phyloP scores from a whole-genome alignment of 805 yeast genomes.

The Yarrowia keelungensis region DNA sequence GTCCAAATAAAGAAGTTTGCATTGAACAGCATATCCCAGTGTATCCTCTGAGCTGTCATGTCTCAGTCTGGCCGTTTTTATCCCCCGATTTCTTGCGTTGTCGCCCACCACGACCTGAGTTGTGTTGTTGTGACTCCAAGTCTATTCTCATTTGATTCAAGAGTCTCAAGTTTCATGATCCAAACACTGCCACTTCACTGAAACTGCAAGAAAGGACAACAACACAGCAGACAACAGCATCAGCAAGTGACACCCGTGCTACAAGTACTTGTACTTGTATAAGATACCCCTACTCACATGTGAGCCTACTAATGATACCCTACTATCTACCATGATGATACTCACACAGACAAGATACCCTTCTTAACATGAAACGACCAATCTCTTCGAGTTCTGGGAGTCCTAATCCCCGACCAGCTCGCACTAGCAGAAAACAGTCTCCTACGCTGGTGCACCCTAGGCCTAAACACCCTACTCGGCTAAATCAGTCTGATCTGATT shows the following conservation, averaged over 20 bases:
- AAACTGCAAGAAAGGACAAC: not conserved
- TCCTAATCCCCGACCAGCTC: not conserved
- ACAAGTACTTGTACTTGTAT: too few species aligned
- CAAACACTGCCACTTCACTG: not conserved
- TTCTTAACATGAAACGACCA: not conserved
- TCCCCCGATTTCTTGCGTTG: not conserved
- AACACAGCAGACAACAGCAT: not conserved
- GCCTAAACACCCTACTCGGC: slow-evolving; percentile 1
- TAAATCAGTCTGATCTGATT: not conserved
- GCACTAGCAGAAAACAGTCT: not conserved
- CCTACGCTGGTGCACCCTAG: slow-evolving; percentile 2
- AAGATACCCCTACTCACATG: too few species aligned
- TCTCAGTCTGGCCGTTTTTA: too few species aligned
- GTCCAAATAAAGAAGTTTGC: too few species aligned
- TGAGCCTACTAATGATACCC: not conserved
- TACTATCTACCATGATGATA: not conserved
- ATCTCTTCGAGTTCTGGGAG: not conserved
- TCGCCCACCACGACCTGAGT: not conserved
- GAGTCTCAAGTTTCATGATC: not conserved
- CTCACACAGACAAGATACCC: not conserved
- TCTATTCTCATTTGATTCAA: not conserved
- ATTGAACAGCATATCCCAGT: too few species aligned
- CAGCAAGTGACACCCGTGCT: too few species aligned
- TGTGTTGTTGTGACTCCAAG: not conserved
- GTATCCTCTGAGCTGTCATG: too few species aligned